Evolutionary conservation across 169 alveolate species (phyloP).

Genomic region (Pseudocohnilembus persalinus): DNA sequence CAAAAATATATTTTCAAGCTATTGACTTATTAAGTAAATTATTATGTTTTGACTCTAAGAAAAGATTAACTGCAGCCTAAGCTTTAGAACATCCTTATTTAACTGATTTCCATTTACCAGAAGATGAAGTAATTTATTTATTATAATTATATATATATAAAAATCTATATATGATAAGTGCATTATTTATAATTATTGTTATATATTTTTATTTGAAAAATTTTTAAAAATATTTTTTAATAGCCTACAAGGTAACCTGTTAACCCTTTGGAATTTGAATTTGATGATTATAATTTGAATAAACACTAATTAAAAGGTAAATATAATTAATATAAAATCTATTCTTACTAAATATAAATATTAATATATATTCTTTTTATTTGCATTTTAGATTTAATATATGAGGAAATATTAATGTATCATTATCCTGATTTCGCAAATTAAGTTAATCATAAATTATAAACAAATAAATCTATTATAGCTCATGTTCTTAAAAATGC

Average conservation of each 20-base stretch:
- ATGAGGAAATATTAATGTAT: background rate
- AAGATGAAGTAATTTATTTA: conserved; percentile 81
- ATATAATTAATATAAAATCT: too few species aligned
- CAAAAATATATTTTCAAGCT: too few species aligned
- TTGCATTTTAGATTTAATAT: background rate
- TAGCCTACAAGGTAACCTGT: background rate
- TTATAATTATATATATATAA: too few species aligned
- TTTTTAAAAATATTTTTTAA: too few species aligned
- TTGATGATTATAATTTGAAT: background rate
- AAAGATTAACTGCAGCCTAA: conserved; percentile 94
- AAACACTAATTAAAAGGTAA: background rate
- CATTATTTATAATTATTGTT: too few species aligned
- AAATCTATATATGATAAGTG: too few species aligned
- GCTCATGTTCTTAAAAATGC: background rate
- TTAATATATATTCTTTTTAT: too few species aligned
- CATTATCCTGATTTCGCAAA: background rate
- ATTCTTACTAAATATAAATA: too few species aligned
- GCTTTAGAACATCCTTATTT: conserved; percentile 95
- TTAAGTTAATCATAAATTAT: background rate
- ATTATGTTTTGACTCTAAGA: conserved; percentile 92
- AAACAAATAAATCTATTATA: background rate
- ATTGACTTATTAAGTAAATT: conserved; percentile 91
- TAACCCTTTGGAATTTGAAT: background rate
- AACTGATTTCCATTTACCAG: conserved; percentile 89
- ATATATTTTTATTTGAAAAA: too few species aligned